phyloP scores from a whole-genome alignment of 129 eudicot genomes.

The Artemisia annua region DNA sequence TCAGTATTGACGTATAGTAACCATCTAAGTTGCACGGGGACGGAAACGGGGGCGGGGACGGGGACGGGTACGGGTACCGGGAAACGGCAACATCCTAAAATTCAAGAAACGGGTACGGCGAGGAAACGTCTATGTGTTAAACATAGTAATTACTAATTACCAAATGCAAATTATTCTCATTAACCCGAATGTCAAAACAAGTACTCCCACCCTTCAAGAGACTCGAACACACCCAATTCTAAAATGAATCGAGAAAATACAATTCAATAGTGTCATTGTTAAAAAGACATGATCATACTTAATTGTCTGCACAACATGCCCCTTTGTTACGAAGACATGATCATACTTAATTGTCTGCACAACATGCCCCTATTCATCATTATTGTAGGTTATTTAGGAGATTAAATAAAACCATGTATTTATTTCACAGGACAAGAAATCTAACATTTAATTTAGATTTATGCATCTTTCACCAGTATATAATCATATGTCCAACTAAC shows the following conservation, averaged over 20 bases:
- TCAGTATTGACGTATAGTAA: too few relatives aligned
- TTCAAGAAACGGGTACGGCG: too few relatives aligned
- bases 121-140: background rate
- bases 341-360: background rate
- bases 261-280: background rate
- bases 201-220: slow-evolving; percentile 4
- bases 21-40: too few relatives aligned
- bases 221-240: too few relatives aligned
- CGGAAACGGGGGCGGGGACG: too few relatives aligned
- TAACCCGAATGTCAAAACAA: background rate
- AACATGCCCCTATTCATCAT: slow-evolving; percentile 1
- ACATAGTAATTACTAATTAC: background rate
- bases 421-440: background rate
- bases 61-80: too few relatives aligned
- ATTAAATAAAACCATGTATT: background rate
- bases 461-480: background rate
- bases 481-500: slow-evolving; percentile 27
- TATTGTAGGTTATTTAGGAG: background rate
- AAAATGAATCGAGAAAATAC: too few relatives aligned
- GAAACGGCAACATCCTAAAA: too few relatives aligned
- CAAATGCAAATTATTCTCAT: background rate
- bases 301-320: background rate
- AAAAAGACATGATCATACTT: background rate
- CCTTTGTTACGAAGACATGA: background rate
- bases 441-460: background rate